Percentiles rank a stretch among this genome's conserved stretches.
Conservation (phyloP, 768 basidiomycete species). For the Russula abietina region DNA sequence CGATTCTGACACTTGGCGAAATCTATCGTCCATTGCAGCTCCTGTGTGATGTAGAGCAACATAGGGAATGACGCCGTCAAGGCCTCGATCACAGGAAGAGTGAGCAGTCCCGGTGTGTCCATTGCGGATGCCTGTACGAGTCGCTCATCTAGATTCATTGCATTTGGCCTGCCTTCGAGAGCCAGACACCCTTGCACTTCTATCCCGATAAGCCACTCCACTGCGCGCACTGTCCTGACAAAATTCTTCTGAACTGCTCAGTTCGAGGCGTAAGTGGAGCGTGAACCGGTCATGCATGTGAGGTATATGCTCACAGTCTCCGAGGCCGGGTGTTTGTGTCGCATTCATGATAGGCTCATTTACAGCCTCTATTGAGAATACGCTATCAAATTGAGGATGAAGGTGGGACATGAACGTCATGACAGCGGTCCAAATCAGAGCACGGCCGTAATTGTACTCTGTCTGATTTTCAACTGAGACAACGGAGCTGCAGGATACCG, state of each 20-base stretch:
- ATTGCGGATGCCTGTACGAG: background rate
- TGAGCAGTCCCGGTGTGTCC: conserved; percentile 13
- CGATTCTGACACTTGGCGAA: background rate
- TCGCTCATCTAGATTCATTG: background rate
- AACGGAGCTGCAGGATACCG: background rate
- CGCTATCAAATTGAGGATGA: conserved; percentile 57
- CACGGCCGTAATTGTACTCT: conserved; percentile 65
- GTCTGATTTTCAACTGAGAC: conserved; percentile 40
- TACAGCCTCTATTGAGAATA: conserved; percentile 66
- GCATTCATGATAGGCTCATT: conserved; percentile 79
- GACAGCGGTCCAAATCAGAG: conserved; percentile 74
- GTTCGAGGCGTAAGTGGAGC: background rate
- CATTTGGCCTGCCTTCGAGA: background rate
- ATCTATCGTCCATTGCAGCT: conserved; percentile 1
- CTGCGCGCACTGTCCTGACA: conserved; percentile 6
- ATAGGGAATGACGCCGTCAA: conserved; percentile 11
- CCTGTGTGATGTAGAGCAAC: background rate
- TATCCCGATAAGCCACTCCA: conserved; percentile 19
- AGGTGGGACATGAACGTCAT: conserved; percentile 70
- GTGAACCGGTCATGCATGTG: background rate
- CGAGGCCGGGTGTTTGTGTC: conserved; percentile 59
- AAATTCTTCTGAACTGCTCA: conserved; percentile 7
- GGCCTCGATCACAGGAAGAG: conserved; percentile 2
- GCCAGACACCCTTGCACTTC: background rate
- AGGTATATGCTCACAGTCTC: conserved; percentile 47